A percentile compares a stretch with the other conserved stretches of the same genome.
These are phyloP conservation scores for Globisporangium cystogenes DNA, from an alignment of 352 stramenopile species.

Conservation along the genomic window DNA sequence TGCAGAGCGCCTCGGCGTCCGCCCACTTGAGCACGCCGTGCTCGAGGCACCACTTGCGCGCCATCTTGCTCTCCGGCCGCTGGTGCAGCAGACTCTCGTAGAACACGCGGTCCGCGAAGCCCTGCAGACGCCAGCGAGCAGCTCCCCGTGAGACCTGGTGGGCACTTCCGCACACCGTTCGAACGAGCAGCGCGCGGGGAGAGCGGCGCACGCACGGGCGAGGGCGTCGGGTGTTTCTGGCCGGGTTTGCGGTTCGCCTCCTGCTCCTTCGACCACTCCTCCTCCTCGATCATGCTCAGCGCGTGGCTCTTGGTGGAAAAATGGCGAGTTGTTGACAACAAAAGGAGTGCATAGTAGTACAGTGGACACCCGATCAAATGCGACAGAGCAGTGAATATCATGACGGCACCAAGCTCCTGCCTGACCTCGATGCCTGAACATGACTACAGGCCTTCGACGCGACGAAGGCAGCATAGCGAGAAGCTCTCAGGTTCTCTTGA, in stretches of 20 bases:
- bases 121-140: constrained; percentile 23
- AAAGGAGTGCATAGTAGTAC: too few relatives aligned
- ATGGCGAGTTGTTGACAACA: too few relatives aligned
- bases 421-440: too few relatives aligned
- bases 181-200: background rate
- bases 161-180: too few relatives aligned
- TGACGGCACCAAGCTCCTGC: too few relatives aligned
- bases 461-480: too few relatives aligned
- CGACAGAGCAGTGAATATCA: background rate
- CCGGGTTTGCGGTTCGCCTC: constrained; percentile 86
- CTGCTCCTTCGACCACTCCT: constrained; percentile 88
- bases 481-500: too few relatives aligned
- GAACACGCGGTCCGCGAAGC: constrained; percentile 86
- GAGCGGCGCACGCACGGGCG: constrained; percentile 39
- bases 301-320: too few relatives aligned
- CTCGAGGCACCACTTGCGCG: constrained; percentile 88
- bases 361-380: too few relatives aligned
- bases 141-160: too few relatives aligned
- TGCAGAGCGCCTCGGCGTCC: constrained; percentile 75
- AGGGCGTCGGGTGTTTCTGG: constrained; percentile 85
- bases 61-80: constrained; percentile 80
- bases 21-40: constrained; percentile 87
- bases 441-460: too few relatives aligned
- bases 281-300: constrained; percentile 54
- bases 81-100: constrained; percentile 88